Evolutionary conservation across 768 basidiomycete species (phyloP), one percentile per base, ranked within the genome.

Genomic region (Tricholomella constricta): DNA sequence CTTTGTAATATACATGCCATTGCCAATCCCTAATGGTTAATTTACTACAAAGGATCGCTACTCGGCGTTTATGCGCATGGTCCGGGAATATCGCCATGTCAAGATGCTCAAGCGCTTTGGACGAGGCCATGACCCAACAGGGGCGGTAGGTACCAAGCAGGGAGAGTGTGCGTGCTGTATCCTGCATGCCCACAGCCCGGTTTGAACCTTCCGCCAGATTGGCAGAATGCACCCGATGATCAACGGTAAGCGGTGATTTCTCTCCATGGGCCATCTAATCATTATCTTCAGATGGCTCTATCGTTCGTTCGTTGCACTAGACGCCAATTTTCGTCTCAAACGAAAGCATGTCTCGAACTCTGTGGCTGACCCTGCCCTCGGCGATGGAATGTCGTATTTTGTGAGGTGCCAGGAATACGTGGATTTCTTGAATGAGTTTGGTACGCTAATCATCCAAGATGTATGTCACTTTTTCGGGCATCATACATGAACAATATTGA

Each of bases 181-280:
- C 69, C 69, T 3, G 69, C 70, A 3, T 76, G 74, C 52, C 74
- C 72, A 1, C 65, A 66, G 0, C 68, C 66, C 0, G 65, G 56
- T 0, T 55, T 64, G 0, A 73, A 73, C 52, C 45, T 75, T 1
- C 64, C 62, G 0, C 40, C 46, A 1, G 56, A 58, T 25, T 72
- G 66, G 68, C 37, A 61, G 19, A 32, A 60, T 4, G 55, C 51
- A 2, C 32, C 57, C 0, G 40, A 35, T 3, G 54, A 66, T 17
- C 15, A 34, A 1, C 32, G 46, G 65, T 67, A 51, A 31, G 62
- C 14, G 5, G 8, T 35, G 4, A n/a, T 57, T 31, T 27, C 12
- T 32, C 35, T 41, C 27, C 15, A 15, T 40, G 11, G 19, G 6
- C 31, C 17, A 19, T 20, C 36, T 15, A 15, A 48, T 34, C 25